Percentiles rank a stretch among this genome's conserved stretches.
These are phyloP conservation scores for Pleurotus eryngii DNA, from an alignment of 768 basidiomycete genomes.

Conservation along the genomic window DNA sequence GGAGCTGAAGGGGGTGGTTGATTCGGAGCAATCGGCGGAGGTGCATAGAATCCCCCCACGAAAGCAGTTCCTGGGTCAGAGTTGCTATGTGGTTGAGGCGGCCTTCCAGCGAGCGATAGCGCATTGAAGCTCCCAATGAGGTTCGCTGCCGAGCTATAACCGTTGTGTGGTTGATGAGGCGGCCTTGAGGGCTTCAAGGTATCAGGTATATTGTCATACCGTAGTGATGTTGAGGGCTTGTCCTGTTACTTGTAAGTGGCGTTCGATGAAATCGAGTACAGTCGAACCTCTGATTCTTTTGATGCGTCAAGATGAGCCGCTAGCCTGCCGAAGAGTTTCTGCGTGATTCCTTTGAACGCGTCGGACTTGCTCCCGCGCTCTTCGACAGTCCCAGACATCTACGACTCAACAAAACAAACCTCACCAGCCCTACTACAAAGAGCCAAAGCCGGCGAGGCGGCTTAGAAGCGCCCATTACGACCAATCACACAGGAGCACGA, in stretches of 20 bases:
- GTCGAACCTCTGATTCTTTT: neutral
- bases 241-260: neutral
- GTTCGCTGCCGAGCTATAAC: slow-evolving; percentile 10
- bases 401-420: too few species aligned
- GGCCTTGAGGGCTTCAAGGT: too few species aligned
- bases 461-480: too few species aligned
- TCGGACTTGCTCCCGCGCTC: neutral
- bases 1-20: too few species aligned
- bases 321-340: neutral
- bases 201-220: slow-evolving; percentile 3
- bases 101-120: slow-evolving; percentile 24
- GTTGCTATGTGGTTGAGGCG: neutral
- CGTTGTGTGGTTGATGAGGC: slow-evolving; percentile 1
- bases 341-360: neutral
- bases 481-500: too few species aligned
- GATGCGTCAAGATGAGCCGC: neutral
- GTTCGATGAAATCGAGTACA: neutral
- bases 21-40: neutral
- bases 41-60: neutral
- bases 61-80: neutral
- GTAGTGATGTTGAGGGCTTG: neutral
- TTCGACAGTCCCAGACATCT: neutral
- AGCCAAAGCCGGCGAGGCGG: too few species aligned
- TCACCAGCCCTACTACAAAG: too few species aligned
- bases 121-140: slow-evolving; percentile 31